Base-by-base conservation (phyloP, 495 filamentous ascomycete genomes). In the Chaetomium tenue region DNA sequence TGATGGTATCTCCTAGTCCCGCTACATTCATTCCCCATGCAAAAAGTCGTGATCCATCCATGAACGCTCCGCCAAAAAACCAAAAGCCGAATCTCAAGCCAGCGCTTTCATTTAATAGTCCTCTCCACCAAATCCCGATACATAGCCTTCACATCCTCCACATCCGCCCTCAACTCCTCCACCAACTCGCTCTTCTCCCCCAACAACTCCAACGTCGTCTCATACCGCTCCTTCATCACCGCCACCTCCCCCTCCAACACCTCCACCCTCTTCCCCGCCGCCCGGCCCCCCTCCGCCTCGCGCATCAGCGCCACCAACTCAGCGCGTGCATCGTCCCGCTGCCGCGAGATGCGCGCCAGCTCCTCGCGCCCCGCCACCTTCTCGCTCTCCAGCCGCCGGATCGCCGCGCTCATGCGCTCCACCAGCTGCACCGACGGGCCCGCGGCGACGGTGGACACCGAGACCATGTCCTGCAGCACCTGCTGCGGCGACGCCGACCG, bases 101-200 rank as follows among this genome's bases (percentile, higher is more conserved):
- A 11, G 16, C 9, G n/a, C 46, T 4, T 48, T 68, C 60, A 82
- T 47, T 76, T 79, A 28, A 92, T 88, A 42, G 90, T 95, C 73
- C 86, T 86, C 76, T 94, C 90, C 47, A 95, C 89, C 75, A 98
- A 75, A 71, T 97, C 93, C 70, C 92, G 84, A 78, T 97, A 97
- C 81, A 98, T 93, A 64, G 88, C 86, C 81, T 98, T 98, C 71
- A 98, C 80, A 81, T 98, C 94, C 57, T 84, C 81, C 60, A 98
- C 89, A 82, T 98, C 94, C 40, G 88, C 88, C 74, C 85, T 84
- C 58, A 99, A 78, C 81, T 98, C 93, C 66, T 96, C 91, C 16
- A 96, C 92, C 72, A 87, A 76, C 82, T 98, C 94, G 72, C 90
- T 96, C 86, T 95, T 97, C 84, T 98, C 94, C 13, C 94, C 94